These are phyloP conservation scores for Dictyostelium capitatum DNA, from an alignment of 78 protist species.

Conservation along the genomic window DNA sequence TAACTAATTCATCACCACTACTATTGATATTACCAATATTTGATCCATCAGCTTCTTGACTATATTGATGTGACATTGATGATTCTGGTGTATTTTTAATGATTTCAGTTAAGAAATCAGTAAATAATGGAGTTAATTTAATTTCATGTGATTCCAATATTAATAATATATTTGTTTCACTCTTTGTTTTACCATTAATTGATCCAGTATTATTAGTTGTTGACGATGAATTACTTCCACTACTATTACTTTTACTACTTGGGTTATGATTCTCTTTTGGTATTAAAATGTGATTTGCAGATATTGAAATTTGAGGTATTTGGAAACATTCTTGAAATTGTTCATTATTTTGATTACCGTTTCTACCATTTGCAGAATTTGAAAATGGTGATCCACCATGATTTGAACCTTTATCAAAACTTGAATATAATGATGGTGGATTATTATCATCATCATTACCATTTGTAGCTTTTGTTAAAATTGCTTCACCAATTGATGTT, in stretches of 20 bases:
- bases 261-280: not conserved
- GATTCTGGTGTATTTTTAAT: slow-evolving; percentile 63
- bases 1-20: not conserved
- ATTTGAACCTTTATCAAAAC: slow-evolving; percentile 12
- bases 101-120: slow-evolving; percentile 51
- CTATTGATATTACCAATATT: not conserved
- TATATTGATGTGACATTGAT: slow-evolving; percentile 23
- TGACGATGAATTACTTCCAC: not conserved
- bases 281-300: slow-evolving; percentile 53
- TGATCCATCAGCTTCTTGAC: slow-evolving; percentile 7
- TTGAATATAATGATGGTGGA: slow-evolving; percentile 17
- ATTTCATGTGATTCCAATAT: slow-evolving; percentile 47
- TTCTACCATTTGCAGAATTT: not conserved
- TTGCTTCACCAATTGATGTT: slow-evolving; percentile 55
- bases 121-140: slow-evolving; percentile 68
- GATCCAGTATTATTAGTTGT: not conserved
- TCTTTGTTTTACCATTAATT: not conserved
- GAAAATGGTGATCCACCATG: not conserved
- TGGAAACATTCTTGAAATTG: slow-evolving; percentile 79
- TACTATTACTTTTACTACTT: not conserved
- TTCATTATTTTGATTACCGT: not conserved
- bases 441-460: not conserved
- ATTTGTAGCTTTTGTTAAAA: slow-evolving; percentile 14
- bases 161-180: slow-evolving; percentile 68
- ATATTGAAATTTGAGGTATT: slow-evolving; percentile 42